These are phyloP conservation scores for Collybiopsis luxurians DNA, from an alignment of 768 basidiomycete species.

Conservation along the genomic window DNA sequence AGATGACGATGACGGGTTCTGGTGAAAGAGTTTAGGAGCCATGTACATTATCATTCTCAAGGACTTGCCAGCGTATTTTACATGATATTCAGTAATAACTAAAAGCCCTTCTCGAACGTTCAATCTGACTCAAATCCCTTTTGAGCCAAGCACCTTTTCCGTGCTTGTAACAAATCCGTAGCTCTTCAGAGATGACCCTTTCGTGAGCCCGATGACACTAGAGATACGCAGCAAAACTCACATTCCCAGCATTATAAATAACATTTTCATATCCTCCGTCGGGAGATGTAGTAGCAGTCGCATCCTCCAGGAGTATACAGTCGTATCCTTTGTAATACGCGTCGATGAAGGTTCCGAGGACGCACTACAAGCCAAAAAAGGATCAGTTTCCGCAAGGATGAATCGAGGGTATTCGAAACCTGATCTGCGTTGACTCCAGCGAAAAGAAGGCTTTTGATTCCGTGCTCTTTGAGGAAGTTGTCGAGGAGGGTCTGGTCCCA, in stretches of 20 bases:
- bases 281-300: constrained; percentile 63
- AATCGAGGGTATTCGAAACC: constrained; percentile 28
- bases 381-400: neutral
- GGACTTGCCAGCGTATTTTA: no score
- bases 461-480: constrained; percentile 59
- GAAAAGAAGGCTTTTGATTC: constrained; percentile 59
- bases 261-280: constrained; percentile 54
- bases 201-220: neutral
- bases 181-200: neutral
- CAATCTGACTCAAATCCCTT: constrained; percentile 10
- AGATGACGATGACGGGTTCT: constrained; percentile 76
- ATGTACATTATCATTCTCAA: no score
- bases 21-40: constrained; percentile 42
- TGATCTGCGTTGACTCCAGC: constrained; percentile 69
- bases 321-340: constrained; percentile 67
- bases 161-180: constrained; percentile 5
- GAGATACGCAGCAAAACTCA: constrained; percentile 28
- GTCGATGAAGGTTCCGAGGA: constrained; percentile 60
- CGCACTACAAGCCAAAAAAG: constrained; percentile 40
- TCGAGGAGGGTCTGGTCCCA: constrained; percentile 67
- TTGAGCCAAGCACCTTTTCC: constrained; percentile 9
- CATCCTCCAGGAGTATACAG: constrained; percentile 54
- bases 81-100: constrained; percentile 15
- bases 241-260: constrained; percentile 53
- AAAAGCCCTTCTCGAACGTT: neutral